Base-by-base conservation (phyloP, 75 land plant species). In the Larix kaempferi region DNA sequence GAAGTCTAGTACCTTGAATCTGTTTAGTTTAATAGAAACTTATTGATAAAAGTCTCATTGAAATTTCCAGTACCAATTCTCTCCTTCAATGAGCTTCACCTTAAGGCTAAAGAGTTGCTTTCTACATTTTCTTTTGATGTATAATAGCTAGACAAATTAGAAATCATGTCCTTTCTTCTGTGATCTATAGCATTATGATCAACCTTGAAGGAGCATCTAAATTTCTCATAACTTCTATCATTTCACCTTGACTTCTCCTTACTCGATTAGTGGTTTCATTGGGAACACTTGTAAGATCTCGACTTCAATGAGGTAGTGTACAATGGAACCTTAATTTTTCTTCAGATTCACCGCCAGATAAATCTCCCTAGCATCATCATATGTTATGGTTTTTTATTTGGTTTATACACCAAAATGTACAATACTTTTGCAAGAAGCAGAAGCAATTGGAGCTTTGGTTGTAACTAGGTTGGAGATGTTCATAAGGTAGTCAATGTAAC, bases 401-500 rank as follows among this genome's bases (percentile, higher is more conserved):
- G 92, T 96, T 25, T 96, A 96, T 81, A 96, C 95, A 44, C 99
- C 99, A 10, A 86, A 79, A 81, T 79, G 82, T 35, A 96, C 99
- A 57, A 83, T 83, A 78, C 90, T 96, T 11, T 59, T 96, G 78
- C 67, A 76, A 74, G 98, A 94, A 82, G 94, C 98, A 41, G 77
- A 80, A 79, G 93, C 91, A 67, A 66, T 69, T 44, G 99, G 99
- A 64, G 98, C 91, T 5, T 79, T 71, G 27, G 79, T 76, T 49
- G 98, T 94, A 37, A 83, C 92, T 73, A 98, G 99, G 58, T 12
- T 90, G 77, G 98, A 96, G 82, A 96, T 94, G 99, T 96, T 96
- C 80, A 85, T 89, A 13, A 82, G 98, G 26, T 98, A 96, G 71
- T 98, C 99, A 35, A 89, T 87, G 81, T 88, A 86, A 22, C 99